phyloP scores from a whole-genome alignment of 2,329 filamentous ascomycete species.

The Neonectria neomacrospora region DNA sequence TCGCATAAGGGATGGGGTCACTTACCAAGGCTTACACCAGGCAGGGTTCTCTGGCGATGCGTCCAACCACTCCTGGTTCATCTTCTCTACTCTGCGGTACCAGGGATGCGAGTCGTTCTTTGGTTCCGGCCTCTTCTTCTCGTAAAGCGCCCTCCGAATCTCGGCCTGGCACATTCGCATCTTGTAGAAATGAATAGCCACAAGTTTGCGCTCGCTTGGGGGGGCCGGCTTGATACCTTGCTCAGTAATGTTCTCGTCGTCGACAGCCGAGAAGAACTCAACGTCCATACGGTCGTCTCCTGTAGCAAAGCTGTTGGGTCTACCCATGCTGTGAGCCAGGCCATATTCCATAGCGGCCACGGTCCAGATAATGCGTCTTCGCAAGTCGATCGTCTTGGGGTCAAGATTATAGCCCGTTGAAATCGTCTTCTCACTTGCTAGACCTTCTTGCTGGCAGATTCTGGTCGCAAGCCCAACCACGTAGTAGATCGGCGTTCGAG shows the following conservation, averaged over 20 bases:
- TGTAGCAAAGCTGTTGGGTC: slow-evolving; percentile 86
- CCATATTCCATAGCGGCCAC: slow-evolving; percentile 90
- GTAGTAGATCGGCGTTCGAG: slow-evolving; percentile 91
- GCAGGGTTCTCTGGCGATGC: slow-evolving; percentile 75
- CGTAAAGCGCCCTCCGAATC: slow-evolving; percentile 86
- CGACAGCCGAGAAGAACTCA: slow-evolving; percentile 82
- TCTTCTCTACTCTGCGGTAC: slow-evolving; percentile 83
- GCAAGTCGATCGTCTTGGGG: slow-evolving; percentile 86
- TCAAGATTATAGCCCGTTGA: slow-evolving; percentile 71
- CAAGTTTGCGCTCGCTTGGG: slow-evolving; percentile 82
- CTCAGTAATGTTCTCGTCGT: slow-evolving; percentile 84
- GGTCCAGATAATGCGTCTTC: slow-evolving; percentile 88
- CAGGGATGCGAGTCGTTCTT: slow-evolving; percentile 85
- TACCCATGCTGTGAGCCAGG: slow-evolving; percentile 86
- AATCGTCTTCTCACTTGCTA: slow-evolving; percentile 91
- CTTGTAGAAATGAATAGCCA: slow-evolving; percentile 92
- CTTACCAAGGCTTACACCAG: slow-evolving; percentile 85
- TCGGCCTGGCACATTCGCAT: slow-evolving; percentile 91
- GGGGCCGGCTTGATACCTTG: slow-evolving; percentile 79
- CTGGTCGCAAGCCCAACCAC: slow-evolving; percentile 88
- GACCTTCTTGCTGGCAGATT: slow-evolving; percentile 87
- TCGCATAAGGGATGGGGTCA: slow-evolving; percentile 20
- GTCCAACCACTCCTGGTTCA: slow-evolving; percentile 83
- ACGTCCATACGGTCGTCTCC: slow-evolving; percentile 86
- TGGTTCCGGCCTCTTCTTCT: slow-evolving; percentile 82